phyloP scores from a whole-genome alignment of 306 rosid genomes.

The Coriaria nepalensis region DNA sequence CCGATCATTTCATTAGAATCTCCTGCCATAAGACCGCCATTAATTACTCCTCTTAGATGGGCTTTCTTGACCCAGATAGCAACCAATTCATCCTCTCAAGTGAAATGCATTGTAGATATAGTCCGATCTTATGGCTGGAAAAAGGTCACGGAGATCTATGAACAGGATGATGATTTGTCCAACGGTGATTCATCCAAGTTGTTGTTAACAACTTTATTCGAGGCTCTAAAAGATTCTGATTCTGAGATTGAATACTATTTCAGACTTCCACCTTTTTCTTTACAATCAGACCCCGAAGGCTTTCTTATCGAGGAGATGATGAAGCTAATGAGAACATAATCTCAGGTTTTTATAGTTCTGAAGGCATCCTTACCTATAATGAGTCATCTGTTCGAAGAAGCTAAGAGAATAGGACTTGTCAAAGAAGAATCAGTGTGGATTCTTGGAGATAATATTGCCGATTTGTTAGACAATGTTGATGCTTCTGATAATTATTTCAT shows the following conservation, averaged over 20 bases:
- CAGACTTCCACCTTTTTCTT: conserved; percentile 34
- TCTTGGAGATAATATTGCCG: conserved; percentile 39
- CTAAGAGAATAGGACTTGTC: conserved; percentile 33
- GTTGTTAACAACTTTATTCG: conserved; percentile 27
- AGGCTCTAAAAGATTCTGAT: conserved; percentile 36
- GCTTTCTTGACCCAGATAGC: conserved; percentile 44
- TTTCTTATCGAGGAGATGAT: conserved; percentile 32
- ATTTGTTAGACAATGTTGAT: conserved; percentile 30
- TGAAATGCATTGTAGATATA: conserved; percentile 37
- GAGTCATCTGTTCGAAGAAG: conserved; percentile 39
- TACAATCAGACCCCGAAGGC: conserved; percentile 35
- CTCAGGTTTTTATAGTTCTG: conserved; percentile 48
- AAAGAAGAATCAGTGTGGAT: conserved; percentile 48
- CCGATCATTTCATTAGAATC: conserved; percentile 38
- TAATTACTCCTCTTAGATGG: conserved; percentile 19
- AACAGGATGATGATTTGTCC: conserved; percentile 27
- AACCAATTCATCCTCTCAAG: conserved; percentile 17
- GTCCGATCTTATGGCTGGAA: conserved; percentile 16
- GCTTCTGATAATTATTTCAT: conserved; percentile 30
- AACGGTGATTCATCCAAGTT: conserved; percentile 26
- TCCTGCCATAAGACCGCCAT: conserved; percentile 23
- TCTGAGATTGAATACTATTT: conserved; percentile 38
- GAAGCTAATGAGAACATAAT: conserved; percentile 21
- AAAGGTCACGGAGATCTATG: conserved; percentile 32
- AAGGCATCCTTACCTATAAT: conserved; percentile 39